These are phyloP conservation scores for Cercospora beticola DNA, from an alignment of 2,329 filamentous ascomycete species.

Conservation along the genomic window DNA sequence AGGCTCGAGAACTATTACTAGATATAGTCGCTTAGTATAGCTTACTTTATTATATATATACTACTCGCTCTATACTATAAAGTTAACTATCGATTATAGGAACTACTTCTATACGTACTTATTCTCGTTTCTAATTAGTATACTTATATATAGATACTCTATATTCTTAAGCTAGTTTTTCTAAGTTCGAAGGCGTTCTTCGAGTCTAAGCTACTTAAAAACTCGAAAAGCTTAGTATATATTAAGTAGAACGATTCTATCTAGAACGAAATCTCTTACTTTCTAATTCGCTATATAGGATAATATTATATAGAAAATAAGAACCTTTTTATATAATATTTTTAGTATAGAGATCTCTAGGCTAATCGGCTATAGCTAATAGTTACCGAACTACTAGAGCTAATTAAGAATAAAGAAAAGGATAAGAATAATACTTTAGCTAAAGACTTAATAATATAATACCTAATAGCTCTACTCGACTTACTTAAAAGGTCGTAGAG, in stretches of 20 bases:
- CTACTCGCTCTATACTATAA: background rate
- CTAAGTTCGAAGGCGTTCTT: background rate
- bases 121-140: background rate
- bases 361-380: background rate
- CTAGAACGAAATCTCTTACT: background rate
- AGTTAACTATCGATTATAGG: background rate
- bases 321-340: background rate
- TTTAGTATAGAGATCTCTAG: background rate
- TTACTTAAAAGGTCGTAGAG: background rate
- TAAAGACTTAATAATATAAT: background rate
- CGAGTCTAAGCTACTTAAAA: background rate
- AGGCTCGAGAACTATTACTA: background rate
- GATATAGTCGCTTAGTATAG: background rate
- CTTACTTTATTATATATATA: background rate
- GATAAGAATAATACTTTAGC: background rate
- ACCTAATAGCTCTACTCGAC: background rate
- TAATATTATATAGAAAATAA: background rate
- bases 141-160: background rate
- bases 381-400: background rate
- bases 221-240: background rate
- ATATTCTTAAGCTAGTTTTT: background rate
- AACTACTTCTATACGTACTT: background rate
- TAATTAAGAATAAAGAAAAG: background rate
- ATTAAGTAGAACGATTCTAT: background rate
- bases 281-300: background rate